phyloP scores from a whole-genome alignment of 306 rosid genomes.

The Lablab purpureus region DNA sequence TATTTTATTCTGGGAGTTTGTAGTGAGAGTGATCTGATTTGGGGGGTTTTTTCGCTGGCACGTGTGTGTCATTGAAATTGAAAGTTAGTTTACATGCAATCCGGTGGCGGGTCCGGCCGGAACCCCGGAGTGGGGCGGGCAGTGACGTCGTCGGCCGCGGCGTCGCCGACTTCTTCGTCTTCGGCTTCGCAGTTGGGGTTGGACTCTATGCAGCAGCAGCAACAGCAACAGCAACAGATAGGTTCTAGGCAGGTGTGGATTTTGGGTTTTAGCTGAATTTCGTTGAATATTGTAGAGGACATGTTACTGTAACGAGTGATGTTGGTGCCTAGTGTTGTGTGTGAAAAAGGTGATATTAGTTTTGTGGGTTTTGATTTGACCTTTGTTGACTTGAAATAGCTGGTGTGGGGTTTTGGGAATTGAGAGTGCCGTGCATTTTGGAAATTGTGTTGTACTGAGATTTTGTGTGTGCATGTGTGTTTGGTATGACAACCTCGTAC shows the following conservation, averaged over 20 bases:
- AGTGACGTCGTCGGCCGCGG: slow-evolving; percentile 79
- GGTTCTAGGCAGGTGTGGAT: slow-evolving; percentile 91
- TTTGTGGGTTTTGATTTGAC: slow-evolving; percentile 38
- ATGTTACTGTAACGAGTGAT: slow-evolving; percentile 38
- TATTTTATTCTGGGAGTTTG: slow-evolving; percentile 14
- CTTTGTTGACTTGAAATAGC: slow-evolving; percentile 32
- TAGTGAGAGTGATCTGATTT: slow-evolving; percentile 52
- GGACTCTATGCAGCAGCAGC: slow-evolving; percentile 86
- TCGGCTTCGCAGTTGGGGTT: slow-evolving; percentile 93
- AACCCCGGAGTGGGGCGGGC: slow-evolving; percentile 77
- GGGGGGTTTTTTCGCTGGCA: slow-evolving; percentile 33
- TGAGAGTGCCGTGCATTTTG: slow-evolving; percentile 37
- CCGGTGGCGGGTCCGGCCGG: slow-evolving; percentile 73
- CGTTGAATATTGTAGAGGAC: slow-evolving; percentile 35
- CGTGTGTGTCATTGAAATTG: slow-evolving; percentile 40
- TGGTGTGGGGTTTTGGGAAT: slow-evolving; percentile 43
- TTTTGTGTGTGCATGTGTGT: slow-evolving; percentile 11
- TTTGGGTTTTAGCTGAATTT: slow-evolving; percentile 48
- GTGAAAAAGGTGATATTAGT: neutral
- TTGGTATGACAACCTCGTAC: slow-evolving; percentile 47
- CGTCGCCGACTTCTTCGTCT: slow-evolving; percentile 92
- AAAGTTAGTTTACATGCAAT: slow-evolving; percentile 76
- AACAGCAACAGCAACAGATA: slow-evolving; percentile 73
- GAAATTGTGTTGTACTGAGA: slow-evolving; percentile 43
- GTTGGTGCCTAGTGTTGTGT: slow-evolving; percentile 29